Percentiles rank a stretch among this genome's conserved stretches.
These are phyloP conservation scores for Mycena epipterygia DNA, from an alignment of 768 basidiomycete species.

Conservation along the genomic window DNA sequence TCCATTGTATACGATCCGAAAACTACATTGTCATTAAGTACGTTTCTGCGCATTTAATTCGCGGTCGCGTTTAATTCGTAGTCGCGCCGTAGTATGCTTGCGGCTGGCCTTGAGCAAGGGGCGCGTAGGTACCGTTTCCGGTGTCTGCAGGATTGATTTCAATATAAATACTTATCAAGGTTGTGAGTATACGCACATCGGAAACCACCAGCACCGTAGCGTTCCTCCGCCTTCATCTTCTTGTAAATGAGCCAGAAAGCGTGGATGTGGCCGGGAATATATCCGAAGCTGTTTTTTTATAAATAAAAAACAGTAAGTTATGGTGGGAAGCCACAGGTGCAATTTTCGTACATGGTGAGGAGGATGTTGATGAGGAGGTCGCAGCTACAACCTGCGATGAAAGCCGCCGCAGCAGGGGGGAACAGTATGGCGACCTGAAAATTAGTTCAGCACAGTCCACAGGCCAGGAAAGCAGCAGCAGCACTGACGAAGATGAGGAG, in stretches of 20 bases:
- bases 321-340: not conserved
- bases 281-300: conserved; percentile 69
- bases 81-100: conserved; percentile 40
- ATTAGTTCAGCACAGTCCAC: conserved; percentile 54
- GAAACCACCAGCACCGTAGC: conserved; percentile 83
- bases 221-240: conserved; percentile 90
- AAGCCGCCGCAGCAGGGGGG: conserved; percentile 83
- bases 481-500: conserved; percentile 79
- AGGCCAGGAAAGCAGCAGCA: conserved; percentile 69
- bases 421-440: conserved; percentile 76
- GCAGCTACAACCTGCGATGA: conserved; percentile 87
- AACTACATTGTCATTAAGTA: not conserved
- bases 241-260: conserved; percentile 93
- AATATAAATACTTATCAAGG: not conserved
- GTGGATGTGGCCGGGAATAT: conserved; percentile 80
- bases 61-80: conserved; percentile 34
- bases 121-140: conserved; percentile 47
- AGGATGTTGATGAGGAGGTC: conserved; percentile 89
- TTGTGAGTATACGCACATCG: conserved; percentile 66
- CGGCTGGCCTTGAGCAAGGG: conserved; percentile 38
- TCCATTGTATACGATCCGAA: not conserved
- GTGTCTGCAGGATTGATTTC: conserved; percentile 34
- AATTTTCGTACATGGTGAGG: conserved; percentile 73
- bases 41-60: conserved; percentile 11
- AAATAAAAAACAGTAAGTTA: not conserved